Evolutionary conservation across 345 rosid species (phyloP).

Genomic region (Microthlaspi erraticum): DNA sequence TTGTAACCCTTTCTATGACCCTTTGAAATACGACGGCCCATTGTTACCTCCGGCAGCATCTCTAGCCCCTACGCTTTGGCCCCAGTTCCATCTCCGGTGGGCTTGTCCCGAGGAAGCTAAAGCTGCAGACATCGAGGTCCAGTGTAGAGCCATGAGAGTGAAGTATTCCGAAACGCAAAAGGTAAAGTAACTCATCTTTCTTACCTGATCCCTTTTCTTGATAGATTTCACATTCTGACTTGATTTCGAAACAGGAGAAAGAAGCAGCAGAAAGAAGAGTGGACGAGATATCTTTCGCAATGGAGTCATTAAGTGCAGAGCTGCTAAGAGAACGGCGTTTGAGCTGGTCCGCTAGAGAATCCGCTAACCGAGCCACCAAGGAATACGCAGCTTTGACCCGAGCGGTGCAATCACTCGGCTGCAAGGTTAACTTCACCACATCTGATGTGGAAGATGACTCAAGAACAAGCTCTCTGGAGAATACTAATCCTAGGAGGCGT

Average conservation of each 20-base stretch:
- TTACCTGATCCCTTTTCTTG: conserved; percentile 10
- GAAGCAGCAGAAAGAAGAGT: conserved; percentile 79
- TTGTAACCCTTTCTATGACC: conserved; percentile 80
- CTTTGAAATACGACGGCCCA: conserved; percentile 60
- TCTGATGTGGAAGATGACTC: conserved; percentile 60
- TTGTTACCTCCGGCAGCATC: conserved; percentile 96
- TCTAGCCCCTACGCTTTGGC: conserved; percentile 96
- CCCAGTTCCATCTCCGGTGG: conserved; percentile 98
- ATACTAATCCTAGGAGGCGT: conserved; percentile 36
- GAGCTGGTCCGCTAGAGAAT: conserved; percentile 64
- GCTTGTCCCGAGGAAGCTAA: conserved; percentile 88
- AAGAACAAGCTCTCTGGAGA: conserved; percentile 44
- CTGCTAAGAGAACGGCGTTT: conserved; percentile 70
- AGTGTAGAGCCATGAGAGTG: conserved; percentile 72
- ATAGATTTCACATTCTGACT: conserved; percentile 2
- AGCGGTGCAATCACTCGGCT: conserved; percentile 85
- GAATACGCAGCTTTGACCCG: conserved; percentile 76
- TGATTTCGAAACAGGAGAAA: conserved; percentile 63
- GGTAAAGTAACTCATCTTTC: conserved; percentile 63
- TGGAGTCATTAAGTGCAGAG: conserved; percentile 72
- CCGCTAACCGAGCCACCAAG: conserved; percentile 73
- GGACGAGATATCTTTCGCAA: conserved; percentile 54
- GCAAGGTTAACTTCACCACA: conserved; percentile 73
- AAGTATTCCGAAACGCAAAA: conserved; percentile 74
- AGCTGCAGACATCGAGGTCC: conserved; percentile 80